These are phyloP conservation scores for Collybiopsis luxurians DNA, from an alignment of 768 basidiomycete species.

Conservation along the genomic window DNA sequence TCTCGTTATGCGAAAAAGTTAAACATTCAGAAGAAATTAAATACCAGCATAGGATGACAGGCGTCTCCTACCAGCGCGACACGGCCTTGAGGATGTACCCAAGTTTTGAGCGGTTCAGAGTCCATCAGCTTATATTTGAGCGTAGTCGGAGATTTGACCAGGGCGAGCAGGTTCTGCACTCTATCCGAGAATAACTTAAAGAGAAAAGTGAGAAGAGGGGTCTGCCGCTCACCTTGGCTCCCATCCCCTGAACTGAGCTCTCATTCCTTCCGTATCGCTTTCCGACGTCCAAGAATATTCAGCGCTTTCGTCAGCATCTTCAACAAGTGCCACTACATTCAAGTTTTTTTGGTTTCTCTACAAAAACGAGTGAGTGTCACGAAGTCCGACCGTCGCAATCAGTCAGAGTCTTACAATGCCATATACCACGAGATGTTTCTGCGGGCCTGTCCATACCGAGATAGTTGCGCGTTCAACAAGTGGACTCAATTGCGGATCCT, in stretches of 20 bases:
- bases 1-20: too few relatives aligned
- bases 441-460: conserved; percentile 17
- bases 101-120: conserved; percentile 42
- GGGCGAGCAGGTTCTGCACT: conserved; percentile 40
- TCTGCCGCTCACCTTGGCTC: conserved; percentile 38
- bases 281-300: conserved; percentile 44
- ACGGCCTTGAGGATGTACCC: conserved; percentile 42
- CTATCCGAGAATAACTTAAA: conserved; percentile 18
- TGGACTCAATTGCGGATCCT: conserved; percentile 13
- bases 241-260: conserved; percentile 42
- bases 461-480: conserved; percentile 13
- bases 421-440: conserved; percentile 17
- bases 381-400: background rate
- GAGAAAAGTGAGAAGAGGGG: background rate
- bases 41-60: conserved; percentile 56
- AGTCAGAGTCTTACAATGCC: conserved; percentile 3
- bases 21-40: conserved; percentile 16
- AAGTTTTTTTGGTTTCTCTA: conserved; percentile 37
- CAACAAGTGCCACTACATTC: conserved; percentile 43
- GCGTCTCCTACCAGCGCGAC: conserved; percentile 51
- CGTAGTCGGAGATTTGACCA: conserved; percentile 35
- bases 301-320: conserved; percentile 27
- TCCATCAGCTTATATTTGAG: conserved; percentile 48
- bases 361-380: background rate
- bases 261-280: conserved; percentile 44